Evolutionary conservation across 176 grass and related monocot genomes (phyloP).

Genomic region (Pontederia crassipes): DNA sequence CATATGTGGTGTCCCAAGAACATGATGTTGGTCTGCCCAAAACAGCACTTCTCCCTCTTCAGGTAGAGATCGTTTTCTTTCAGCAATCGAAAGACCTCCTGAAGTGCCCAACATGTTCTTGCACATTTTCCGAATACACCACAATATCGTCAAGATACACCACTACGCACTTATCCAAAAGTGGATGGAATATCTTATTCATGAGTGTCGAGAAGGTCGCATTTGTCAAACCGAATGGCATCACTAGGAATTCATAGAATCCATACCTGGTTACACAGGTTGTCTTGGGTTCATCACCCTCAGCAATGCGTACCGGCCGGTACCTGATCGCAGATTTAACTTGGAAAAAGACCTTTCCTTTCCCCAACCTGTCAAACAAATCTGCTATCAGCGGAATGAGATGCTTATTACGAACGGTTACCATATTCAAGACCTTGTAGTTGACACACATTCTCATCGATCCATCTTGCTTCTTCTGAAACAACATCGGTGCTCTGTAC

Average conservation of each 20-base stretch:
- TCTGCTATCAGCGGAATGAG: neutral
- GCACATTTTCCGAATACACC: too few species aligned
- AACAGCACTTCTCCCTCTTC: too few species aligned
- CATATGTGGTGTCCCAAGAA: too few species aligned
- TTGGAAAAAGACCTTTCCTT: neutral
- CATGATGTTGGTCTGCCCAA: too few species aligned
- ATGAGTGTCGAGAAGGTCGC: too few species aligned
- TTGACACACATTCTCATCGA: neutral
- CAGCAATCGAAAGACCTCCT: too few species aligned
- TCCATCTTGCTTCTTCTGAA: neutral
- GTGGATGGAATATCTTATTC: too few species aligned
- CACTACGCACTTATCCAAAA: too few species aligned
- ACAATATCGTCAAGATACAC: too few species aligned
- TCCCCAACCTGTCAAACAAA: neutral
- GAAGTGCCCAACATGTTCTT: too few species aligned
- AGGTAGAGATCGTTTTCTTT: too few species aligned
- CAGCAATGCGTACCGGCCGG: neutral
- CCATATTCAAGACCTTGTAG: neutral
- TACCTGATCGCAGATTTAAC: neutral
- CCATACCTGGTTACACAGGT: neutral
- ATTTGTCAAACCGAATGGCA: neutral
- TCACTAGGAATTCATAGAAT: neutral
- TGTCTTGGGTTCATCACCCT: neutral
- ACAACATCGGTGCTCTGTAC: neutral
- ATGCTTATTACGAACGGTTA: neutral